Conservation (phyloP, 257 asterid genomes). For the Oldenlandia corymbosa region DNA sequence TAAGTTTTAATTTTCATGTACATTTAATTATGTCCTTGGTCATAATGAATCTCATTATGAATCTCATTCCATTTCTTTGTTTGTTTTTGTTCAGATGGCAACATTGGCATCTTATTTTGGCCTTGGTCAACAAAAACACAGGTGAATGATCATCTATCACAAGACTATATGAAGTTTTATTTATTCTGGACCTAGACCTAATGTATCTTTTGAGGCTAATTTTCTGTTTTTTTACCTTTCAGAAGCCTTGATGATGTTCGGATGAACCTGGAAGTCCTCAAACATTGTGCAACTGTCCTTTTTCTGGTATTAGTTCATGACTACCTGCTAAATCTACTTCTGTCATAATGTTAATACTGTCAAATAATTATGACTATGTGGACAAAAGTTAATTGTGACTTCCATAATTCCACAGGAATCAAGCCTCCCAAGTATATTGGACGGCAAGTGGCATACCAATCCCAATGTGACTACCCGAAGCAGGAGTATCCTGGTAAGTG, state of each 20-base stretch:
- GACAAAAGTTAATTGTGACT: not conserved
- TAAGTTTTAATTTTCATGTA: not conserved
- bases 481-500: slow-evolving; percentile 46
- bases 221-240: slow-evolving; percentile 9
- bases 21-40: too few species aligned
- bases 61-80: not conserved
- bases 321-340: not conserved
- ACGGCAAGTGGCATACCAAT: slow-evolving; percentile 30
- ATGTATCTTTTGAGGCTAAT: not conserved
- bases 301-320: slow-evolving; percentile 48
- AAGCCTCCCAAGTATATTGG: slow-evolving; percentile 53
- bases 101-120: slow-evolving; percentile 85
- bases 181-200: not conserved
- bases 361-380: not conserved
- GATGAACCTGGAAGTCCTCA: slow-evolving; percentile 87
- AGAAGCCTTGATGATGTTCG: slow-evolving; percentile 95
- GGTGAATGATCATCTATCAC: slow-evolving; percentile 39
- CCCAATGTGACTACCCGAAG: slow-evolving; percentile 70
- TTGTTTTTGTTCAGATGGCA: slow-evolving; percentile 59
- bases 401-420: slow-evolving; percentile 51
- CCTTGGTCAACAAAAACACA: slow-evolving; percentile 87
- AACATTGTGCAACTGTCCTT: slow-evolving; percentile 92
- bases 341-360: not conserved
- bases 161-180: not conserved
- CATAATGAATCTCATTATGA: too few species aligned